Percentiles rank a stretch among this genome's conserved stretches.
These are phyloP conservation scores for Phytophthora crassamura DNA, from an alignment of 352 stramenopile genomes.

Conservation along the genomic window DNA sequence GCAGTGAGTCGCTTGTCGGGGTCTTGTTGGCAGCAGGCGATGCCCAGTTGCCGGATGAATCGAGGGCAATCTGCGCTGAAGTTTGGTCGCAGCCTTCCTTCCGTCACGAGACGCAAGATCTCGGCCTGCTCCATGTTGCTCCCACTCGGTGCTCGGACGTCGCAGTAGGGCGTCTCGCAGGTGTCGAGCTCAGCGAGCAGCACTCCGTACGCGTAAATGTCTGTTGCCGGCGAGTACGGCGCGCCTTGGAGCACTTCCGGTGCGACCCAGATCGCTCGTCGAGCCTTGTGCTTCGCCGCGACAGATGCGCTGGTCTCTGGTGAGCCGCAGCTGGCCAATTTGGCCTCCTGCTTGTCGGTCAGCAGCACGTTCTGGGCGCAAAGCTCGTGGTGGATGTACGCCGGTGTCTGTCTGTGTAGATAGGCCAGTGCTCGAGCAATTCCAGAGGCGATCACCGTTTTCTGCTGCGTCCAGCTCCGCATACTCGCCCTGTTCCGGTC, in stretches of 20 bases:
- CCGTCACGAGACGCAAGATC: conserved; percentile 18
- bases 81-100: conserved; percentile 43
- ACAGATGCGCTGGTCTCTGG: conserved; percentile 6
- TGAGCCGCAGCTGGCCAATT: conserved; percentile 29
- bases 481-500: conserved; percentile 11
- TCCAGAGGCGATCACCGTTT: conserved; percentile 28
- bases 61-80: conserved; percentile 50
- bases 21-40: conserved; percentile 48
- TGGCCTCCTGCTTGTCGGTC: conserved; percentile 23
- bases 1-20: conserved; percentile 42
- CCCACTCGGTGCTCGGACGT: conserved; percentile 17
- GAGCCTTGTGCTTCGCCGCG: conserved; percentile 15
- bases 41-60: conserved; percentile 46
- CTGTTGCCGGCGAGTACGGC: conserved; percentile 50
- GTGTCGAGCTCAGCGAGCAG: conserved; percentile 55
- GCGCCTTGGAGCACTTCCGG: conserved; percentile 67
- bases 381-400: conserved; percentile 19
- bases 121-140: conserved; percentile 6
- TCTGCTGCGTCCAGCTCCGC: conserved; percentile 26
- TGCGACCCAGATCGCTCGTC: conserved; percentile 34
- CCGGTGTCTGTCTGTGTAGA: conserved; percentile 28
- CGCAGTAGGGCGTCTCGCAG: conserved; percentile 22
- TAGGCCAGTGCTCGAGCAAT: conserved; percentile 37
- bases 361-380: conserved; percentile 34
- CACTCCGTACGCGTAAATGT: conserved; percentile 69